Percentiles rank a stretch among this genome's conserved stretches.
These are phyloP conservation scores for Colletotrichum navitas DNA, from an alignment of 2,329 filamentous ascomycete species.

Conservation along the genomic window DNA sequence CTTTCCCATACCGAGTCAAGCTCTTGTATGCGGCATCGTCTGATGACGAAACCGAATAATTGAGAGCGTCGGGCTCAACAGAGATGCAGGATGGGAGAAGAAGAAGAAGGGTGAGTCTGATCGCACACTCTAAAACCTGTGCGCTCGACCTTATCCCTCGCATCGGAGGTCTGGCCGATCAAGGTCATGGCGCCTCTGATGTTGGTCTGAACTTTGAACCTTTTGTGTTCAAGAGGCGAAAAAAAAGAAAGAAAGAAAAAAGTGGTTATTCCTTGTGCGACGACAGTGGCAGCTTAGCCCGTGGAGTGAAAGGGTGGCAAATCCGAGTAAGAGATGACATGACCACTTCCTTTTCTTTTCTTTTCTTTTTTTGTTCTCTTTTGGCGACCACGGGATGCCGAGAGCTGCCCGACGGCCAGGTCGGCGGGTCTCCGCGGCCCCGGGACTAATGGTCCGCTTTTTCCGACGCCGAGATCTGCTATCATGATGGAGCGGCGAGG, in stretches of 20 bases:
- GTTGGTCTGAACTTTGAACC: conserved; percentile 38
- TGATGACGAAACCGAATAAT: conserved; percentile 30
- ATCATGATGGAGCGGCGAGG: background rate
- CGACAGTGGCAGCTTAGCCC: conserved; percentile 25
- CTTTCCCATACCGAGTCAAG: conserved; percentile 17
- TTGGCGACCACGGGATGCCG: background rate
- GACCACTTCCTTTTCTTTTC: background rate
- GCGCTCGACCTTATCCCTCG: conserved; percentile 21
- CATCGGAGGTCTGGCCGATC: conserved; percentile 30
- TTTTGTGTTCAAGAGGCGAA: conserved; percentile 8
- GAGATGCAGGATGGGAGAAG: background rate
- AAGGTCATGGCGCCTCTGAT: conserved; percentile 27
- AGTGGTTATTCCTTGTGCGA: background rate
- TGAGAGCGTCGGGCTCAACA: conserved; percentile 6
- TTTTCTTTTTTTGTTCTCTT: background rate
- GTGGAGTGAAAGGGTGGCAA: conserved; percentile 18
- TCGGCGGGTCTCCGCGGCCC: background rate
- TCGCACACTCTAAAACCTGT: conserved; percentile 5
- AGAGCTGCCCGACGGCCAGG: background rate
- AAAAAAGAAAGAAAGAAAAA: no score
- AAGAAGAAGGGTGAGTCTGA: conserved; percentile 24
- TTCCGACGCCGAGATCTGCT: background rate
- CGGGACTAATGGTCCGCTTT: conserved; percentile 1
- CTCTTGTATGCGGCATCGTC: conserved; percentile 30
- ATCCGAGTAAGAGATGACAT: conserved; percentile 36